Evolutionary conservation across 2,329 filamentous ascomycete genomes (phyloP).

Genomic region (Botrytis squamosa): DNA sequence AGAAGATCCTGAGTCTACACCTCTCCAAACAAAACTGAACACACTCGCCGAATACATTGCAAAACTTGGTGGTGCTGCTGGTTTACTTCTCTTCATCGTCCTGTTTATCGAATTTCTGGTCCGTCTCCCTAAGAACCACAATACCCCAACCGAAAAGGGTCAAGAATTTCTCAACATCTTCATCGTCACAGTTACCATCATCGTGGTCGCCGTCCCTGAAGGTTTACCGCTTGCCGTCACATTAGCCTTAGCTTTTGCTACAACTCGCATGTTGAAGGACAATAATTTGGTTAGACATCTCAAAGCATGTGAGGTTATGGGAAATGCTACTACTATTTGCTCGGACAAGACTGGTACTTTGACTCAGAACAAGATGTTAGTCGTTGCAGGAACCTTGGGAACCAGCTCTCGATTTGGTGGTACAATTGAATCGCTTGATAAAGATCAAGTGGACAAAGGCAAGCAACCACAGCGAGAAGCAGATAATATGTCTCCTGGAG

Average conservation of each 20-base stretch:
- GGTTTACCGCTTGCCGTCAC: slow-evolving; percentile 67
- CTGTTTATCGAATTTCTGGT: slow-evolving; percentile 76
- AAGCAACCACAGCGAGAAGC: slow-evolving; percentile 30
- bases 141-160: slow-evolving; percentile 54
- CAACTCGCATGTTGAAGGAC: slow-evolving; percentile 65
- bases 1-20: slow-evolving; percentile 74
- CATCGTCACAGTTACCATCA: slow-evolving; percentile 63
- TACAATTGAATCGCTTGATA: slow-evolving; percentile 35
- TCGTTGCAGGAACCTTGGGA: slow-evolving; percentile 70
- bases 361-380: slow-evolving; percentile 74
- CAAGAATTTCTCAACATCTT: slow-evolving; percentile 61
- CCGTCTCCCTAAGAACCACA: slow-evolving; percentile 51
- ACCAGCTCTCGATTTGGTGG: slow-evolving; percentile 54
- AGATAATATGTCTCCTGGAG: slow-evolving; percentile 35
- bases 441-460: slow-evolving; percentile 29
- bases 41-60: slow-evolving; percentile 76
- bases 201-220: slow-evolving; percentile 69
- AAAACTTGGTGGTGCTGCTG: slow-evolving; percentile 70
- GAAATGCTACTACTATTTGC: slow-evolving; percentile 72
- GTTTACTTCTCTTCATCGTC: slow-evolving; percentile 73
- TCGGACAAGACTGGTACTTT: slow-evolving; percentile 77
- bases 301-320: slow-evolving; percentile 69
- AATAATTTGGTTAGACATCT: slow-evolving; percentile 69
- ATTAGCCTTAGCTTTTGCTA: slow-evolving; percentile 65
- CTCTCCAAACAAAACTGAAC: slow-evolving; percentile 75